Conservation (phyloP, 495 filamentous ascomycete genomes). For the Diplogelasinospora grovesii region DNA sequence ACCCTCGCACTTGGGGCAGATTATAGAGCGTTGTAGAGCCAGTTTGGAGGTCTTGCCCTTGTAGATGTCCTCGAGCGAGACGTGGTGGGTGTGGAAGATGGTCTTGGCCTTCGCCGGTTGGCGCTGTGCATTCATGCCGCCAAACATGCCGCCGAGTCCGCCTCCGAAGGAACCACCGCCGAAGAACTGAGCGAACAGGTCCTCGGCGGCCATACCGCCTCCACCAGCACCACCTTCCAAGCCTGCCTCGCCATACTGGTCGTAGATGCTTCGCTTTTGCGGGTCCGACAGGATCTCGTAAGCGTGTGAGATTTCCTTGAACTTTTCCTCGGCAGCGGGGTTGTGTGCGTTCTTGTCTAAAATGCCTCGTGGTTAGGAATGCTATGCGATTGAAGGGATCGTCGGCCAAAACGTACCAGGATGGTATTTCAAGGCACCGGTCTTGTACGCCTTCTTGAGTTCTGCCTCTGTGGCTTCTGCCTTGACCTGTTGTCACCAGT, state of each 20-base stretch:
- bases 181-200: conserved; percentile 97
- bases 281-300: conserved; percentile 91
- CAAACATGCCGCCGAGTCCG: conserved; percentile 74
- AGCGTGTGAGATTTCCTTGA: conserved; percentile 93
- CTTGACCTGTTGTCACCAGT: conserved; percentile 54
- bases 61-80: conserved; percentile 97
- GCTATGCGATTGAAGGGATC: neutral
- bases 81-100: conserved; percentile 97
- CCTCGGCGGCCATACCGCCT: conserved; percentile 91
- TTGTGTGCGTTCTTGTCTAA: conserved; percentile 94
- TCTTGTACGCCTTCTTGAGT: conserved; percentile 86
- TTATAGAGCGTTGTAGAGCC: conserved; percentile 92
- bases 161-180: conserved; percentile 77
- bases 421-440: conserved; percentile 82
- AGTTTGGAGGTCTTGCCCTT: conserved; percentile 95
- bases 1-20: conserved; percentile 91
- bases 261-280: conserved; percentile 86
- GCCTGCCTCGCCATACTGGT: conserved; percentile 95
- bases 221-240: conserved; percentile 78
- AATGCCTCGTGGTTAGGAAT: conserved; percentile 11
- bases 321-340: conserved; percentile 90
- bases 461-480: conserved; percentile 67
- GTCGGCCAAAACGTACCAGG: conserved; percentile 59
- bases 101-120: conserved; percentile 91
- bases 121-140: conserved; percentile 63